Evolutionary conservation across 2,329 filamentous ascomycete genomes (phyloP).

Genomic region (Diaporthe sp.): DNA sequence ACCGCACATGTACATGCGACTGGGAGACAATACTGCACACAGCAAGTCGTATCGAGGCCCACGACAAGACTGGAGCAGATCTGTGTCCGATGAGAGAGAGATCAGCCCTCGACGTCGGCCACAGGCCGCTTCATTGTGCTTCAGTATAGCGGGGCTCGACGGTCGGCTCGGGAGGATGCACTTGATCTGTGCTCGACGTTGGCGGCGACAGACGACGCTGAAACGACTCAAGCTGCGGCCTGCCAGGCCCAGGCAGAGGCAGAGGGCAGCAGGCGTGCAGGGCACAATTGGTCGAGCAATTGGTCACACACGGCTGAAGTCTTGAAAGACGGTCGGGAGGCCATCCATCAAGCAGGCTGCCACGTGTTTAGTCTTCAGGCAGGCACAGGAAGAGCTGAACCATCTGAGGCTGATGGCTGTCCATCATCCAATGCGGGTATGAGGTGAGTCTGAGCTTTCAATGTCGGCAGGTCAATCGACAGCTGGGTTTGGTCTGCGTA

Average conservation of each 20-base stretch:
- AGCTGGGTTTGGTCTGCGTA: not conserved
- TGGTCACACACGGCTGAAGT: not conserved
- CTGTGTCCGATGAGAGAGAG: slow-evolving; percentile 12
- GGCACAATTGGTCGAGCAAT: not conserved
- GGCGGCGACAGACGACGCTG: slow-evolving; percentile 3
- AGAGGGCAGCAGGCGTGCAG: not conserved
- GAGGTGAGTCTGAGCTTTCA: not conserved
- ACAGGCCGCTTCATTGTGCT: slow-evolving; percentile 17
- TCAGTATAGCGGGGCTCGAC: slow-evolving; percentile 15
- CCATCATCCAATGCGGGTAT: not conserved
- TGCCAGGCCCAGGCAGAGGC: too few relatives aligned
- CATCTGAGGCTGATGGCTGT: not conserved
- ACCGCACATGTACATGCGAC: not conserved
- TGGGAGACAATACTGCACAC: not conserved
- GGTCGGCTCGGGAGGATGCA: slow-evolving; percentile 14
- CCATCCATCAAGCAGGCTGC: not conserved
- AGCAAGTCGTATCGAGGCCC: slow-evolving; percentile 18
- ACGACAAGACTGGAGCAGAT: slow-evolving; percentile 22
- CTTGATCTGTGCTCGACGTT: slow-evolving; percentile 10
- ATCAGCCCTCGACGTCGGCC: slow-evolving; percentile 19
- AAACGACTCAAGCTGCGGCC: slow-evolving; percentile 17
- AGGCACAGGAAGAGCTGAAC: not conserved
- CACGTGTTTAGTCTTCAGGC: not conserved
- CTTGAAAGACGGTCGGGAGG: not conserved
- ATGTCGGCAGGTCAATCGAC: not conserved